Conservation (phyloP, 176 grass and related monocot species). For the Elaeis guineensis region DNA sequence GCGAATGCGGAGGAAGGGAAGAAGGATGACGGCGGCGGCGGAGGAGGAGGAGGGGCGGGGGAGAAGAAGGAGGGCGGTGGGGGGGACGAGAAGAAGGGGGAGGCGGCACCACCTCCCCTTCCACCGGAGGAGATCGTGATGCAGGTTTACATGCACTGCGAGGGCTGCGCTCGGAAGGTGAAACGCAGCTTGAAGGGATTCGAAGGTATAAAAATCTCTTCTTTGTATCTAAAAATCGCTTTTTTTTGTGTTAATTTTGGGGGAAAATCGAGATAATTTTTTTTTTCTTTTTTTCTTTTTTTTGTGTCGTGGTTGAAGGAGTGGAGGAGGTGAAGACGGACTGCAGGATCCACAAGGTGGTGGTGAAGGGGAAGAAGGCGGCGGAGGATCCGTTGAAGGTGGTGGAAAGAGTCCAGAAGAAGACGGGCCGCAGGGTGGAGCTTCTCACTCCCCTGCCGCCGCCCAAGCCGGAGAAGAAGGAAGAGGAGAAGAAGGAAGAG, state of each 20-base stretch:
- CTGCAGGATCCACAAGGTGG: slow-evolving; percentile 59
- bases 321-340: slow-evolving; percentile 75
- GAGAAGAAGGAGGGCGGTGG: slow-evolving; percentile 16
- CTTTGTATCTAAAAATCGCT: background rate
- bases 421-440: slow-evolving; percentile 80
- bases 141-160: slow-evolving; percentile 98
- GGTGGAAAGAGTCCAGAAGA: slow-evolving; percentile 82
- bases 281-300: background rate
- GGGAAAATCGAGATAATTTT: background rate
- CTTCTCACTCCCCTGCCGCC: slow-evolving; percentile 54
- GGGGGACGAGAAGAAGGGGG: slow-evolving; percentile 16
- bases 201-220: slow-evolving; percentile 43
- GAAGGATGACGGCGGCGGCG: slow-evolving; percentile 24
- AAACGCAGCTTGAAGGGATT: slow-evolving; percentile 66
- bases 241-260: background rate
- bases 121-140: slow-evolving; percentile 93
- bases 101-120: slow-evolving; percentile 29
- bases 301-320: slow-evolving; percentile 25
- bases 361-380: slow-evolving; percentile 88
- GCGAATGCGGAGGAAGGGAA: slow-evolving; percentile 27
- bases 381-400: slow-evolving; percentile 86
- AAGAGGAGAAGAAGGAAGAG: slow-evolving; percentile 47
- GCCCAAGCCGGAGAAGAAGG: slow-evolving; percentile 45
- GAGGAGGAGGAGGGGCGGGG: slow-evolving; percentile 14
- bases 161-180: slow-evolving; percentile 86